These are phyloP conservation scores for Lachnellula arida DNA, from an alignment of 2,329 filamentous ascomycete species.

Conservation along the genomic window DNA sequence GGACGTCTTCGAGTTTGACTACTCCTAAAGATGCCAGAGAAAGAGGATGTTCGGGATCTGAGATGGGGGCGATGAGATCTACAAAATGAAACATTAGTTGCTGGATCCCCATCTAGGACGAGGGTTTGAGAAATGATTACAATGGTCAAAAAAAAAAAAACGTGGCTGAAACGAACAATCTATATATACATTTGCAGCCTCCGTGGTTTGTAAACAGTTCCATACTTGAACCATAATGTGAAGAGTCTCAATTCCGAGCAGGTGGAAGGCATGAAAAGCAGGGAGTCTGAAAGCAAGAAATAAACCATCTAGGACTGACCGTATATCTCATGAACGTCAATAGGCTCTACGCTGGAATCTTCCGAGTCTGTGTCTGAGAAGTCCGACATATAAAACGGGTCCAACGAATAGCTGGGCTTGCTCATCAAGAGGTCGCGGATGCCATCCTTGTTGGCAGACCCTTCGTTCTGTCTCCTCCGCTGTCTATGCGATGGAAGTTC, in stretches of 20 bases:
- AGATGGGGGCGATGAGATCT: constrained; percentile 94
- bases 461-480: constrained; percentile 45
- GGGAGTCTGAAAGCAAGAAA: background rate
- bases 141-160: background rate
- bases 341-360: constrained; percentile 67
- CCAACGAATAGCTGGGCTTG: constrained; percentile 27
- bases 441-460: constrained; percentile 29
- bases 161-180: constrained; percentile 2
- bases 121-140: background rate
- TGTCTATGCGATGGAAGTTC: constrained; percentile 79
- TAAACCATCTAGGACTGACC: constrained; percentile 45
- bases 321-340: constrained; percentile 96
- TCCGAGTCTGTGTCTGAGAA: constrained; percentile 37
- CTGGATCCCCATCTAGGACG: constrained; percentile 7
- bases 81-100: constrained; percentile 33
- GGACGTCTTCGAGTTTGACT: constrained; percentile 92
- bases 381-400: constrained; percentile 33
- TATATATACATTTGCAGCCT: background rate
- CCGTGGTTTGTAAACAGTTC: background rate
- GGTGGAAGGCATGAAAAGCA: background rate
- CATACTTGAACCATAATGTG: background rate
- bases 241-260: background rate
- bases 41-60: constrained; percentile 92
- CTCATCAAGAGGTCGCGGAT: constrained; percentile 27
- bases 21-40: constrained; percentile 91